Evolutionary conservation across 192 early-diverging fungal species (phyloP), one percentile per base, ranked within the genome.

Genomic region (Coemansia biformis): DNA sequence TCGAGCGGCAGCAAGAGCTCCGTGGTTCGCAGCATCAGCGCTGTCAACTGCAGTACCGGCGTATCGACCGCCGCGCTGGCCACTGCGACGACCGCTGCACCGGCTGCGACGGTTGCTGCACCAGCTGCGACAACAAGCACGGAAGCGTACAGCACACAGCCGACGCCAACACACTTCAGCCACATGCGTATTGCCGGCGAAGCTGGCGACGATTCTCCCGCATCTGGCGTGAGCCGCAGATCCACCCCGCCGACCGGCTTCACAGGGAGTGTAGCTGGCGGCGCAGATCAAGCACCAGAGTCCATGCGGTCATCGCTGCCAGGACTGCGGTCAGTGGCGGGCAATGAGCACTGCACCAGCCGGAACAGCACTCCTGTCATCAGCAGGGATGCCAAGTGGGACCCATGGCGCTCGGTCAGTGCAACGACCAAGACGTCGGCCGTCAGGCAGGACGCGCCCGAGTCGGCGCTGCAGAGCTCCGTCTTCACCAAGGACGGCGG

Each of bases 371-470:
- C 31, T 13, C 31, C 46, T 8, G 46, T 23, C 18, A 5, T 8
- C 2, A 14, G 17, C 15, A 18, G 32, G 21, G 50, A 43, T 22
- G 46, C 31, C 48, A 63, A 64, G 31, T 72, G 68, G 68, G 43
- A 72, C 42, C 68, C 68, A 19, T 72, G 68, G 68, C 68, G 57
- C 33, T 38, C 68, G 9, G 68, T 72, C 16, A 72, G 48, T 26
- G 38, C 68, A 10, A 48, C 62, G 16, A 51, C 22, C 8, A 37
- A 50, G 22, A 30, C 47, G 23, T 22, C 43, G 19, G 30, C 28
- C 29, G 30, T 30, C 35, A 44, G 10, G 17, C 16, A 30, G 0
- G 40, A 58, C n/a, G 12, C 35, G 8, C 68, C 68, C 8, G 44
- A 59, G 17, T 72, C 68, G 10, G 33, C 56, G 15, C 48, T 72